phyloP scores from a whole-genome alignment of 2,329 filamentous ascomycete species.

The Colletotrichum caudatum region DNA sequence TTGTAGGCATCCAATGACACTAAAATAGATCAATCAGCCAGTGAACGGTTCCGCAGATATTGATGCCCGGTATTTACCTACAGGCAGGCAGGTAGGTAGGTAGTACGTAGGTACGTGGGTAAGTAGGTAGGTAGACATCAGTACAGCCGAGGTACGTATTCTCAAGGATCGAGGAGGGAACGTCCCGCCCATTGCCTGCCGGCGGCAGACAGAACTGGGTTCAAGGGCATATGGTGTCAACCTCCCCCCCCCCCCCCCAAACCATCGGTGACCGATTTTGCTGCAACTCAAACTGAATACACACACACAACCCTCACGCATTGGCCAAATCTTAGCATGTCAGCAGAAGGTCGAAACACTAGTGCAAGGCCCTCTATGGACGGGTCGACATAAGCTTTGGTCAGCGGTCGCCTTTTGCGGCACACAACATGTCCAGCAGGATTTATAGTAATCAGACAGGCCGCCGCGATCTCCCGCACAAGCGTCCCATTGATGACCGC shows the following conservation, averaged over 20 bases:
- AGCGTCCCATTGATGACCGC: conserved; percentile 24
- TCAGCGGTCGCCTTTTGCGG: conserved; percentile 28
- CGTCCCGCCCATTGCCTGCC: conserved; percentile 37
- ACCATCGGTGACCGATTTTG: conserved; percentile 27
- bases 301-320: conserved; percentile 2
- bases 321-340: conserved; percentile 39
- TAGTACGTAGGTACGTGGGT: too few relatives aligned
- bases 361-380: conserved; percentile 32
- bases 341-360: conserved; percentile 39
- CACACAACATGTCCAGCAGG: conserved; percentile 21
- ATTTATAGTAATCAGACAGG: conserved; percentile 32
- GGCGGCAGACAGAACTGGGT: conserved; percentile 22
- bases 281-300: conserved; percentile 39
- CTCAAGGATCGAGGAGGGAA: conserved; percentile 16
- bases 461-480: conserved; percentile 24
- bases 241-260: background rate
- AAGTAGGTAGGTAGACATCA: too few relatives aligned
- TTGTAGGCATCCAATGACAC: conserved; percentile 30
- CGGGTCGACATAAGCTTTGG: conserved; percentile 40
- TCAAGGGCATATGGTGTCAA: conserved; percentile 26
- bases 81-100: too few relatives aligned
- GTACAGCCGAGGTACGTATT: conserved; percentile 29
- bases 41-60: conserved; percentile 21
- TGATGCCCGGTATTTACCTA: conserved; percentile 3
- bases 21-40: conserved; percentile 36